Evolutionary conservation across 192 early-diverging fungal genomes (phyloP), one percentile per base, ranked within the genome.

Genomic region (Coemansia sp.): DNA sequence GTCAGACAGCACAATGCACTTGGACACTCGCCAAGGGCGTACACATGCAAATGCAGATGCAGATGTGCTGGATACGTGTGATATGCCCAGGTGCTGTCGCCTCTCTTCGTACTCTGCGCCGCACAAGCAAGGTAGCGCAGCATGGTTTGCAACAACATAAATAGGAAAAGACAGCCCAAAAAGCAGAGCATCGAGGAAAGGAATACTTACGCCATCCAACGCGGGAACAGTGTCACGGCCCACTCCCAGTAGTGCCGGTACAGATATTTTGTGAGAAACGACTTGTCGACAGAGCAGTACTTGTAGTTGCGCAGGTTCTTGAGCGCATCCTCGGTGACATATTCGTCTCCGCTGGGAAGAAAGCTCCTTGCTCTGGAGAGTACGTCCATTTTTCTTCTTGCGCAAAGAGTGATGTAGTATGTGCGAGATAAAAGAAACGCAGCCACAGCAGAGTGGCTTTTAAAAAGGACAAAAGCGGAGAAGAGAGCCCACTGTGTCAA

Each of bases 121-220:
- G 45, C 21, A 37, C 16, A 52, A 21, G n/a, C 36, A 18, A 41
- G 45, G 49, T 39, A 64, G 26, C 49, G 42, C 36, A 66, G 18
- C 48, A 55, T 52, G 13, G 63, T 40, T 7, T 15, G 26, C 11
- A 45, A 40, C 42, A 39, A 54, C 7, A 36, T 11, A 22, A 45
- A 61, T 45, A 13, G 42, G 4, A n/a, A 49, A 49, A 18, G 47
- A 0, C 13, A 49, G 26, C 26, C 26, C 3, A 26, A 26, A 26
- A 63, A 26, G 54, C 45, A 41, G 57, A 48, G 46, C 46, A 48
- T n/a, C 15, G 51, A n/a, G 26, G 26, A 39, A 12, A 10, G 43
- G 40, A 39, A 65, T 68, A 92, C 90, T 90, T 89, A 92, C 91
- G 95, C 95, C 87, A 97, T 88, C 94, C 94, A 97, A 71, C 90